Conservation (phyloP, 768 basidiomycete species). For the Termitomyces eurrhizus region DNA sequence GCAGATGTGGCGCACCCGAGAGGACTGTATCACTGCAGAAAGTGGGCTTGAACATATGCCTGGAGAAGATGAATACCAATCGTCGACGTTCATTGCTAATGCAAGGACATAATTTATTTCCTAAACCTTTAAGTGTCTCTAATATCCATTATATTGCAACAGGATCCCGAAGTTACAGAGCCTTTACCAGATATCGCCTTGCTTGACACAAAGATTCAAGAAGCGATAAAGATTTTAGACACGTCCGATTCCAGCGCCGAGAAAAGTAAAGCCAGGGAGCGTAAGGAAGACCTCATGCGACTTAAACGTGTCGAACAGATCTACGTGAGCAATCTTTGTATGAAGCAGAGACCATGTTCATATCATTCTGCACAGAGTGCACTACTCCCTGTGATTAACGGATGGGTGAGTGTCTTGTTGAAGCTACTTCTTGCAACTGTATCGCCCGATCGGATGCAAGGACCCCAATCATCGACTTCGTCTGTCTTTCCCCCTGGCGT, state of each 20-base stretch:
- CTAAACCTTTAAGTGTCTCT: not conserved
- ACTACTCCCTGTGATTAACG: conserved; percentile 78
- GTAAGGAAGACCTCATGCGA: conserved; percentile 79
- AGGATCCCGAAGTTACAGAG: conserved; percentile 62
- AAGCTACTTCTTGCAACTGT: conserved; percentile 93
- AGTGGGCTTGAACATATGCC: conserved; percentile 85
- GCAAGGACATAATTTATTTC: conserved; percentile 22
- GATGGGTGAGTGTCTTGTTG: conserved; percentile 89
- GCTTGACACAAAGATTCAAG: conserved; percentile 71
- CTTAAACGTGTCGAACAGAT: conserved; percentile 89
- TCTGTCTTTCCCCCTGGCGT: conserved; percentile 71
- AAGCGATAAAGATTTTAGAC: conserved; percentile 49
- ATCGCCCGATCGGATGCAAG: conserved; percentile 68
- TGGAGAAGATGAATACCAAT: conserved; percentile 57
- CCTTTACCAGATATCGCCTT: conserved; percentile 69
- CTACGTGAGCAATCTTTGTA: conserved; percentile 59
- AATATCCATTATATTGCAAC: conserved; percentile 1
- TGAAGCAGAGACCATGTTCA: not conserved
- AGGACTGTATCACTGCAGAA: conserved; percentile 93
- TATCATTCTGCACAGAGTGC: conserved; percentile 51
- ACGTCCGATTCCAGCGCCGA: conserved; percentile 49
- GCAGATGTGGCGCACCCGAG: conserved; percentile 95
- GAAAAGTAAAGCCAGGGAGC: conserved; percentile 59
- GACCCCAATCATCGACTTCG: conserved; percentile 63
- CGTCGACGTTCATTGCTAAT: conserved; percentile 42